phyloP scores from a whole-genome alignment of 2,329 filamentous ascomycete genomes.

The Penicillium sp. region DNA sequence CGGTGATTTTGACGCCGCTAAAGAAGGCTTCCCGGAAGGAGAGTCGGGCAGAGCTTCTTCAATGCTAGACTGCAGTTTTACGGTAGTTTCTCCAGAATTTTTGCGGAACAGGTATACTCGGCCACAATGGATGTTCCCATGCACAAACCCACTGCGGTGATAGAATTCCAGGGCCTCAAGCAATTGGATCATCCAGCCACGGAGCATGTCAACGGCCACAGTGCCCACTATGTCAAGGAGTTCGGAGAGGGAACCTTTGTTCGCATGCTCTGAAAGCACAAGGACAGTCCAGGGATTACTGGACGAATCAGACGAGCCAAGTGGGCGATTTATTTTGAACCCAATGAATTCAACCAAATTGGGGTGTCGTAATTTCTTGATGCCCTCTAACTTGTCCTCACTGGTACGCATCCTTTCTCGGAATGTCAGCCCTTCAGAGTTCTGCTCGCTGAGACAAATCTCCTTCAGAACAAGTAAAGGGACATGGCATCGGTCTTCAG shows the following conservation, averaged over 20 bases:
- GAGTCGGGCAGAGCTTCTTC: constrained; percentile 51
- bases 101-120: constrained; percentile 76
- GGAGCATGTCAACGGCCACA: constrained; percentile 69
- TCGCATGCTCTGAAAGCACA: constrained; percentile 70
- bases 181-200: constrained; percentile 87
- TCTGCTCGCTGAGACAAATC: constrained; percentile 56
- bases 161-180: constrained; percentile 84
- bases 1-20: constrained; percentile 64
- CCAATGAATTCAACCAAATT: constrained; percentile 77
- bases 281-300: constrained; percentile 64
- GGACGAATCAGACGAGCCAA: constrained; percentile 39
- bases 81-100: constrained; percentile 61
- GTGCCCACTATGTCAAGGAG: constrained; percentile 74
- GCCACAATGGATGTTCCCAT: constrained; percentile 74
- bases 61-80: constrained; percentile 52
- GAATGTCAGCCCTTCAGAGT: constrained; percentile 59
- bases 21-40: constrained; percentile 39
- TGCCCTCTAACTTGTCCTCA: constrained; percentile 69
- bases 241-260: constrained; percentile 78
- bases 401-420: constrained; percentile 73
- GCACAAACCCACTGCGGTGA: constrained; percentile 77
- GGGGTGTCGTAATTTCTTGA: constrained; percentile 71
- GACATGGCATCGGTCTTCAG: constrained; percentile 54
- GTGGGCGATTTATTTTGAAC: constrained; percentile 66
- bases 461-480: constrained; percentile 70